phyloP scores from a whole-genome alignment of 345 rosid genomes.

The Iberis pinnata region DNA sequence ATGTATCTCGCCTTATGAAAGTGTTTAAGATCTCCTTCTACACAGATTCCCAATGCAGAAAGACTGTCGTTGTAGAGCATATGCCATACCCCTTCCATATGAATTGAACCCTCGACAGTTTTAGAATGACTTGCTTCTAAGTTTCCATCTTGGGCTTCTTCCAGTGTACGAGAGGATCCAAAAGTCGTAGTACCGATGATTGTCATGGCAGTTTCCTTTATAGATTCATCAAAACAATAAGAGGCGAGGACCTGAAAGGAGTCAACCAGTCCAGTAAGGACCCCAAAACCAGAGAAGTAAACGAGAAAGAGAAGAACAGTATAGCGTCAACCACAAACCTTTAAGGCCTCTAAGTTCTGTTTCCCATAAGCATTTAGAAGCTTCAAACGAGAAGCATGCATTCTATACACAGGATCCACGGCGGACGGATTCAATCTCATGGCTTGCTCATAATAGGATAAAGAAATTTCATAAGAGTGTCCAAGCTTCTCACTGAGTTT shows the following conservation, averaged over 20 bases:
- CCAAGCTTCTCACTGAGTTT: conserved; percentile 92
- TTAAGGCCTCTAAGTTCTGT: conserved; percentile 57
- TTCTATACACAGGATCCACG: conserved; percentile 90
- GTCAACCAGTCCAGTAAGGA: conserved; percentile 14
- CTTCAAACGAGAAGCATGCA: conserved; percentile 94
- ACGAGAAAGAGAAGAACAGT: conserved; percentile 1
- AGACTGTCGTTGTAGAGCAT: conserved; percentile 87
- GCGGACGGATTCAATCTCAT: conserved; percentile 73
- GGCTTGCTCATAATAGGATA: conserved; percentile 72
- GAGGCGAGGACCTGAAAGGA: conserved; percentile 54
- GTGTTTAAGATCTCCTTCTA: conserved; percentile 96
- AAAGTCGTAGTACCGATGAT: conserved; percentile 39
- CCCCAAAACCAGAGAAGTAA: conserved; percentile 11
- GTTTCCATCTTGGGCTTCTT: conserved; percentile 37
- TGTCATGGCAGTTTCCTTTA: conserved; percentile 47
- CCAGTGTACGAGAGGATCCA: conserved; percentile 37
- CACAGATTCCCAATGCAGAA: conserved; percentile 73
- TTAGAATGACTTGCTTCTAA: conserved; percentile 33
- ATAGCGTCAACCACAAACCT: conserved; percentile 47
- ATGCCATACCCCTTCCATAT: conserved; percentile 63
- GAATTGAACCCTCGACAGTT: conserved; percentile 40
- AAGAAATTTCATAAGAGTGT: conserved; percentile 50
- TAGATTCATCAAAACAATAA: conserved; percentile 53
- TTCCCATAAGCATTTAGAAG: conserved; percentile 61
- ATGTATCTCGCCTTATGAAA: conserved; percentile 96